Evolutionary conservation across 2,329 filamentous ascomycete genomes (phyloP), one percentile per base, ranked within the genome.

Genomic region (Scedosporium minutisporum): DNA sequence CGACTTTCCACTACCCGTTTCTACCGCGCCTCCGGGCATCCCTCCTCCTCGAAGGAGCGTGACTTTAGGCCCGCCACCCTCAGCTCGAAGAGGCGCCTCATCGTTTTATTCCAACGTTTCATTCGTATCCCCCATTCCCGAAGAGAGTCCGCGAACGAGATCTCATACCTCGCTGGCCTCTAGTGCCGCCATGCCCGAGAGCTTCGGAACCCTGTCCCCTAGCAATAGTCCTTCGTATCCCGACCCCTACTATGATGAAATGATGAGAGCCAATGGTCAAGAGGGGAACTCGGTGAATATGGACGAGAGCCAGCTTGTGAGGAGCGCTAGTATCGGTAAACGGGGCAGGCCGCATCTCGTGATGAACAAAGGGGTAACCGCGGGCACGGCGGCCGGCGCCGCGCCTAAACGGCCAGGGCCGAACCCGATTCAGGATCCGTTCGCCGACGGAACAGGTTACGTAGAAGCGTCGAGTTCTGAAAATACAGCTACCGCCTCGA

Each of bases 81-180:
- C 81, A 12, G 78, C 83, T 3, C 78, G 85, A 67, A 77, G 85
- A 66, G 85, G 84, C 1, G 80, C 79, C 29, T 87, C 85, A 0
- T 86, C 85, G 0, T 87, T 86, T 64, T 87, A 88, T 68, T 88
- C 87, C 2, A 83, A 80, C 66, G 75, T 79, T 12, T 89, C 87
- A 0, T 87, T 81, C 64, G 87, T 92, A 27, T 89, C 89, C 0
- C 88, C 89, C 0, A 92, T 93, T 61, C 87, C 86, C 0, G 89
- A 92, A 71, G 89, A 92, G 70, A 83, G 81, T 65, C 80, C 83
- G 0, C 77, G 80, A 25, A 76, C 80, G 3, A 76, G 79, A 62
- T 85, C 85, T 0, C 82, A 85, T 69, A 79, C 79, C 29, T 91
- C 89, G 0, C 87, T 84, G 68, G 88, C 85, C 23, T 91, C 89